Conservation (phyloP, 2,329 filamentous ascomycete genomes). For the Fusarium nygamai region DNA sequence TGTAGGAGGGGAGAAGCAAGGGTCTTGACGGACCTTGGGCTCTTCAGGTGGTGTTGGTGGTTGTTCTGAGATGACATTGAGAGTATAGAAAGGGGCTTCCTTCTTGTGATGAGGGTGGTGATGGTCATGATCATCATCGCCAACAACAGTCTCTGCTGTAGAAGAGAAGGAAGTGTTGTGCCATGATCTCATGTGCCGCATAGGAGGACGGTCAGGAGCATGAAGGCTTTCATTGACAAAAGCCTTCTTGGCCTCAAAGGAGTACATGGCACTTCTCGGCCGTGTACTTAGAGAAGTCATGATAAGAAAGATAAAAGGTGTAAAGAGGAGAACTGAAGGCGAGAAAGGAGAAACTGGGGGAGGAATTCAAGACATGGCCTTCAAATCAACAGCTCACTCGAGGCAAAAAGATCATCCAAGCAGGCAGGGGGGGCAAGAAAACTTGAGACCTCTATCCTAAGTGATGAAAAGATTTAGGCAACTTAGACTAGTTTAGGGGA, state of each 20-base stretch:
- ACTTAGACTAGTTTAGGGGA: no score
- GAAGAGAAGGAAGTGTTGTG: constrained; percentile 14
- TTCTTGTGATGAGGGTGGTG: neutral
- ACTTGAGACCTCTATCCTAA: no score
- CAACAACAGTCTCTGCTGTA: constrained; percentile 11
- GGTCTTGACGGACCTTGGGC: neutral
- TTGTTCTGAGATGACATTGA: neutral
- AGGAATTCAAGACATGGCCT: neutral
- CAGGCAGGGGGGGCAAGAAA: no score
- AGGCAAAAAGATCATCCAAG: neutral
- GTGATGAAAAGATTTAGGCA: no score
- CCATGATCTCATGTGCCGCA: neutral
- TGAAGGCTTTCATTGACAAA: neutral
- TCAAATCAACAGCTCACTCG: neutral
- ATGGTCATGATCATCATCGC: neutral
- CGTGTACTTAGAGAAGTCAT: neutral
- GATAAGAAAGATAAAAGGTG: neutral
- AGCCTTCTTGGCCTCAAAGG: neutral
- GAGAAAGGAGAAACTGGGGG: neutral
- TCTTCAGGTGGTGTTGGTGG: neutral
- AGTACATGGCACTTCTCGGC: neutral
- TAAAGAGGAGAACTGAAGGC: no score
- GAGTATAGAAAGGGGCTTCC: neutral
- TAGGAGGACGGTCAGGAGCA: neutral
- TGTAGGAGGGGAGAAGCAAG: neutral